Percentiles rank a stretch among this genome's conserved stretches.
phyloP scores from a whole-genome alignment of 495 filamentous ascomycete species.

The Annulohypoxylon maeteangense region DNA sequence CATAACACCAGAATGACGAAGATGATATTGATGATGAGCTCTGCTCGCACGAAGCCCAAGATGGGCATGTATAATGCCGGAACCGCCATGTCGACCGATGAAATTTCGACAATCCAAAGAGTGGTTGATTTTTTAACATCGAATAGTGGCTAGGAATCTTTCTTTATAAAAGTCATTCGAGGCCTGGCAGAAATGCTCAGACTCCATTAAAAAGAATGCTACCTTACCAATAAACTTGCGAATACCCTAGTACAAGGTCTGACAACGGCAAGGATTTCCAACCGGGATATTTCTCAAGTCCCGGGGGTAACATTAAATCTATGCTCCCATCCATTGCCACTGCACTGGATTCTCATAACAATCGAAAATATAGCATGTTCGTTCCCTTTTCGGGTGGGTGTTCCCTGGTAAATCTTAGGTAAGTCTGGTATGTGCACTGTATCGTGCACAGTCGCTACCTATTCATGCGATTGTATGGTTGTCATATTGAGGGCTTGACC shows the following conservation, averaged over 20 bases:
- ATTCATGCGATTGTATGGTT: neutral
- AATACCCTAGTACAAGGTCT: neutral
- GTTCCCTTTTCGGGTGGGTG: neutral
- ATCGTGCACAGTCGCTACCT: neutral
- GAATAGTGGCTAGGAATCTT: neutral
- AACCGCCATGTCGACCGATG: conserved; percentile 15
- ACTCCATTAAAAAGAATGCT: neutral
- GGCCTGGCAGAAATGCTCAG: neutral
- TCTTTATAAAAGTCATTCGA: conserved; percentile 16
- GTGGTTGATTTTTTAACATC: conserved; percentile 4
- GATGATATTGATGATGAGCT: conserved; percentile 24
- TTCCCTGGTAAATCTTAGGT: neutral
- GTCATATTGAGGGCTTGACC: neutral
- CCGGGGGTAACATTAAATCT: conserved; percentile 1
- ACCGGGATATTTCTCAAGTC: conserved; percentile 2
- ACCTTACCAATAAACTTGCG: neutral
- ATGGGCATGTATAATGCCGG: conserved; percentile 19
- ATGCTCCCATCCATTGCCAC: neutral
- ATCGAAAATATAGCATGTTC: neutral
- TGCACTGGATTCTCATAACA: neutral
- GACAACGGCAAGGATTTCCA: neutral
- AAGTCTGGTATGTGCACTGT: neutral
- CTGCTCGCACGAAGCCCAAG: conserved; percentile 14
- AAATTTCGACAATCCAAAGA: neutral
- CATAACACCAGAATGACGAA: conserved; percentile 20